Percentiles rank a stretch among this genome's conserved stretches.
These are phyloP conservation scores for Talaromyces atroroseus DNA, from an alignment of 2,329 filamentous ascomycete genomes.

Conservation along the genomic window DNA sequence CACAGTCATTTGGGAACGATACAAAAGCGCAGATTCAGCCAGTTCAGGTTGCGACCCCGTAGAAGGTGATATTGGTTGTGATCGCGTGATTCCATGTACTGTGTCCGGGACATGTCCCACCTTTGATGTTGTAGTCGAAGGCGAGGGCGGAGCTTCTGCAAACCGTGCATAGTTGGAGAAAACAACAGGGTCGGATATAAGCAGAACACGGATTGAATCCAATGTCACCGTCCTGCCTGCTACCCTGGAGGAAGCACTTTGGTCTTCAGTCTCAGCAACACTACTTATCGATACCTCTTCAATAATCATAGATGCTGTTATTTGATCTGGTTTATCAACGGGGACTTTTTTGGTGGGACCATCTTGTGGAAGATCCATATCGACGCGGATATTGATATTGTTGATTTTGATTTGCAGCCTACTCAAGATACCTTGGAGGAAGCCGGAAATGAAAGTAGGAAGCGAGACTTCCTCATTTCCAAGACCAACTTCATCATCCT, in stretches of 20 bases:
- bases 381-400: slow-evolving; percentile 49
- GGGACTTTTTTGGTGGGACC: slow-evolving; percentile 29
- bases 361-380: slow-evolving; percentile 42
- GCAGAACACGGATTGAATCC: slow-evolving; percentile 39
- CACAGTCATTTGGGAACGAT: slow-evolving; percentile 19
- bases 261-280: slow-evolving; percentile 13
- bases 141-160: slow-evolving; percentile 26
- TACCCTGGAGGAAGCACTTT: background rate
- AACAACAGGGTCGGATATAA: slow-evolving; percentile 46
- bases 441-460: slow-evolving; percentile 55
- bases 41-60: slow-evolving; percentile 26
- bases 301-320: slow-evolving; percentile 32
- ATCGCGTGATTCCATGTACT: slow-evolving; percentile 21
- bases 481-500: slow-evolving; percentile 41
- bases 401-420: slow-evolving; percentile 51
- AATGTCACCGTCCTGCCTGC: slow-evolving; percentile 38
- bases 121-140: slow-evolving; percentile 30
- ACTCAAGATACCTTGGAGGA: slow-evolving; percentile 55
- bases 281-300: slow-evolving; percentile 30
- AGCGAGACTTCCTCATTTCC: slow-evolving; percentile 52
- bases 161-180: slow-evolving; percentile 43
- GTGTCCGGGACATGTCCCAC: slow-evolving; percentile 25
- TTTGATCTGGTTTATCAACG: slow-evolving; percentile 31
- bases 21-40: slow-evolving; percentile 36
- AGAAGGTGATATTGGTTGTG: slow-evolving; percentile 20